Evolutionary conservation across 176 grass and related monocot genomes (phyloP).

Genomic region (Bonia amplexicaulis): DNA sequence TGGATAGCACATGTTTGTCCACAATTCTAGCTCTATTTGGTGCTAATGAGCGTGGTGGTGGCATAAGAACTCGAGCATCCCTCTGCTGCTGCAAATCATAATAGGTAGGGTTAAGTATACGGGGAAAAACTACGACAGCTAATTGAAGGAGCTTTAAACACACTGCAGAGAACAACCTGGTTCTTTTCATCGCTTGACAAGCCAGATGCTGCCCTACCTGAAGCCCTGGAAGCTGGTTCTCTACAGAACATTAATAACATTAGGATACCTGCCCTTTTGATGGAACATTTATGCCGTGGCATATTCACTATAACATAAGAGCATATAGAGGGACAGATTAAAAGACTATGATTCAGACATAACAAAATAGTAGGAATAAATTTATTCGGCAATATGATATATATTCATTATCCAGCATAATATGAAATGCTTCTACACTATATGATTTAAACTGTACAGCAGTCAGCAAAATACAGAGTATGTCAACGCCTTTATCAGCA

Average conservation of each 20-base stretch:
- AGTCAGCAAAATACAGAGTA: not conserved
- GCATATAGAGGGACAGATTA: not conserved
- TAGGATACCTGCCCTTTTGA: not conserved
- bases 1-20: slow-evolving; percentile 51
- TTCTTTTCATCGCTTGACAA: slow-evolving; percentile 97
- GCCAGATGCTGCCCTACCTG: slow-evolving; percentile 84
- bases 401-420: not conserved
- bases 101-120: not conserved
- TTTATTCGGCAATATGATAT: not conserved
- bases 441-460: not conserved
- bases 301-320: not conserved
- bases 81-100: slow-evolving; percentile 55
- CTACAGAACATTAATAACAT: slow-evolving; percentile 48
- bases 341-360: not conserved
- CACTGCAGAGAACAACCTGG: slow-evolving; percentile 50
- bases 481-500: not conserved
- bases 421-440: not conserved
- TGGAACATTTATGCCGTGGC: not conserved
- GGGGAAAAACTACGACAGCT: not conserved
- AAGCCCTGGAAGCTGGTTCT: slow-evolving; percentile 84
- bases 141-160: not conserved
- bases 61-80: slow-evolving; percentile 93
- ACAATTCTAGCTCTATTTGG: slow-evolving; percentile 55
- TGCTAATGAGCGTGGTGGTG: slow-evolving; percentile 77
- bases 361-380: not conserved